Evolutionary conservation across 2,329 filamentous ascomycete genomes (phyloP), one percentile per base, ranked within the genome.

Genomic region (Diaporthe citriasiana): DNA sequence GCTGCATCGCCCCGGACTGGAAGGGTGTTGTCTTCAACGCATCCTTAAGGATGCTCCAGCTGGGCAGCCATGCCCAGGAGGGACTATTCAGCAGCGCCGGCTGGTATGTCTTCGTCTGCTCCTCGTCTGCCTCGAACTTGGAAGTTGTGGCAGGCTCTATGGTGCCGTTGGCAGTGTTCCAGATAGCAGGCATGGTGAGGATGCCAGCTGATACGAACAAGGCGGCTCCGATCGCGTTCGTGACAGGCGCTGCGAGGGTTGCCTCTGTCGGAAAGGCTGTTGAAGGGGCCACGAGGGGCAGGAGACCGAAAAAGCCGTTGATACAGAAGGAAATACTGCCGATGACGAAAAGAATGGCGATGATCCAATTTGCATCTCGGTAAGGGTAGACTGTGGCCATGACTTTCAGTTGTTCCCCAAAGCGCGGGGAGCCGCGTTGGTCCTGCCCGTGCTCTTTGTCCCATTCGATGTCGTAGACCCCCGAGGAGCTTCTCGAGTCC

Each of bases 311-410:
- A 22, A 50, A 65, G 40, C 59, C 59, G 27, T 65, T 65, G 27
- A 65, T 65, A 19, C 27, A 15, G 15, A 65, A 65, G 59, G 59
- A 65, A 35, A 47, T 50, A 35, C 40, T 50, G 27, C 42, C 42
- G 19, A 47, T 19, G 10, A 47, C 42, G 40, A 65, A 47, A n/a
- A 65, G 42, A 15, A 65, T 42, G 4, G 40, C 40, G 40, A 63
- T 63, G 59, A 63, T 33, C 59, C 59, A 63, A 12, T 63, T 63
- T 12, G 59, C 59, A 13, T 63, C 59, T 33, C 59, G 59, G 40
- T 33, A 63, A 33, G 59, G 40, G 27, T 47, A 63, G 27, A 63
- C 59, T 3, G 59, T 63, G 59, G 10, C 17, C 59, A 63, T 63
- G 40, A 15, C 59, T 40, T 10, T 59, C 8, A 47, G 40, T 9